Evolutionary conservation across 805 yeast species (phyloP), one percentile per base, ranked within the genome.

Genomic region (Citeromyces nyonsensis): DNA sequence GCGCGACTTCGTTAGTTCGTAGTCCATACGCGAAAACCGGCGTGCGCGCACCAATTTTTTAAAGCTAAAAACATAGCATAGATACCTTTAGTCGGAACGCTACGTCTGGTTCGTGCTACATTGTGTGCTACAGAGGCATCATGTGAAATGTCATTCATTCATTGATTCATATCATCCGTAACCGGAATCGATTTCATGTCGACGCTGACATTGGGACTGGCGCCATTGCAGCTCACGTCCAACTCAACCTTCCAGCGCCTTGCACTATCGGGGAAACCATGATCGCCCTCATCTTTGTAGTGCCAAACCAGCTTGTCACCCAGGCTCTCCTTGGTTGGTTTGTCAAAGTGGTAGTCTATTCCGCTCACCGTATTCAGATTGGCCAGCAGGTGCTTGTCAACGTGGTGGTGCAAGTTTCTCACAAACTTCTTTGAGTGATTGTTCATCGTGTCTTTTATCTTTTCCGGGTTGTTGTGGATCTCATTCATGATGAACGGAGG

Each of bases 401-500:
- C 62, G 43, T 77, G 85, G 49, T 77, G 85, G 44, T 72, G 74
- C 48, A 77, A 61, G 48, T 75, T 73, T 45, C 85, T 62, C 30
- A 66, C 73, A 47, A 74, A 77, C 54, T 76, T 75, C 44, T 67
- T 65, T 33, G 76, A 70, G 49, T 75, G 73, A 41, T 74, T 69
- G 55, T 75, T 76, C 58, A 67, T 70, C 20, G 80, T 70, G 29
- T 76, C 75, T 49, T 75, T 73, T 39, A 76, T 66, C 48, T 73
- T 73, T 37, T 77, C 85, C 34, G 71, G 64, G 44, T 76, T 73
- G 38, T 73, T 68, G 44, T 72, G 80, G 41, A 73, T 64, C 33
- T 69, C 73, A 41, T 66, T 66, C 47, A 75, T 41, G 29, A 77
- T 66, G 49, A 77, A 77, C 32, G 88, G 88, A 13, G 91, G 91